phyloP scores from a whole-genome alignment of 352 stramenopile species.

The Globisporangium parvum region DNA sequence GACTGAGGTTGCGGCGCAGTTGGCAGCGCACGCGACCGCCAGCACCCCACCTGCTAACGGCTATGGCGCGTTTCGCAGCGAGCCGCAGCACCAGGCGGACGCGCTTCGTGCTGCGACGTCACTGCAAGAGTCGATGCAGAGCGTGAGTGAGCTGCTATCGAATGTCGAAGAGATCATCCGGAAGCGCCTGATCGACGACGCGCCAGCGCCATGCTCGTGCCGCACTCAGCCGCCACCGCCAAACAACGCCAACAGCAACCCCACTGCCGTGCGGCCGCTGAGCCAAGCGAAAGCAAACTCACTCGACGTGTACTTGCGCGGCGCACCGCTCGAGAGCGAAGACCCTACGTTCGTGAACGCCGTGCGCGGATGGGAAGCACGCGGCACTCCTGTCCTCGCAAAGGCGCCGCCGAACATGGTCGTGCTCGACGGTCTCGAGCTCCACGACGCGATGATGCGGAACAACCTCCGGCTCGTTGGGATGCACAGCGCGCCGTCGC shows the following conservation, averaged over 20 bases:
- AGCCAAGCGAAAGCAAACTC: constrained; percentile 1
- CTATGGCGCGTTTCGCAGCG: neutral
- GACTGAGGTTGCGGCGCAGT: neutral
- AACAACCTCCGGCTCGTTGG: constrained; percentile 6
- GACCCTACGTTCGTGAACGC: constrained; percentile 27
- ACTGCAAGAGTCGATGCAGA: constrained; percentile 6
- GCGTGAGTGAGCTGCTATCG: constrained; percentile 6
- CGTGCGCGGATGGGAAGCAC: constrained; percentile 27
- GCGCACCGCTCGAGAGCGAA: constrained; percentile 7
- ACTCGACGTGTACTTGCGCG: constrained; percentile 26
- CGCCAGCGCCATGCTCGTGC: neutral
- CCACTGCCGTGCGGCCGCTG: neutral
- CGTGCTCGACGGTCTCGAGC: constrained; percentile 2
- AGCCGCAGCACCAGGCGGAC: neutral
- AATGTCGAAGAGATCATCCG: constrained; percentile 14
- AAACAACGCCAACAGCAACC: neutral
- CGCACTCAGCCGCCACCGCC: neutral
- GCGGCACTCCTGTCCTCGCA: neutral
- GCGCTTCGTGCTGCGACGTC: neutral
- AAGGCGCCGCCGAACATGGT: neutral
- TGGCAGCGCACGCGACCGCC: neutral
- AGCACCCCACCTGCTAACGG: neutral
- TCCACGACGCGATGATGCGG: constrained; percentile 10
- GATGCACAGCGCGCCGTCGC: neutral
- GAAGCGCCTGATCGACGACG: constrained; percentile 3